These are phyloP conservation scores for Heimioporus sp. DNA, from an alignment of 768 basidiomycete species.

Conservation along the genomic window DNA sequence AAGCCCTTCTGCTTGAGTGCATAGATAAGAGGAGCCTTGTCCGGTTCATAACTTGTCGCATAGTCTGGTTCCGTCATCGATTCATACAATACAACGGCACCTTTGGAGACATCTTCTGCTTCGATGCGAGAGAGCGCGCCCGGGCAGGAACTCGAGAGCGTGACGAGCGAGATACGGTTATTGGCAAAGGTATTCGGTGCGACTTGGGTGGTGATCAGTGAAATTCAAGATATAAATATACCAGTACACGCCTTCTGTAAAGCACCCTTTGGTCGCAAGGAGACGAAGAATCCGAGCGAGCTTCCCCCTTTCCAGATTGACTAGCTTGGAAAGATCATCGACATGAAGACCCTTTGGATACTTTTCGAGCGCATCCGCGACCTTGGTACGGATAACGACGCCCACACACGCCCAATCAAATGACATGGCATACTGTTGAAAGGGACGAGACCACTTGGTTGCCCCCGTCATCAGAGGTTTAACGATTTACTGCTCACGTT, in stretches of 20 bases:
- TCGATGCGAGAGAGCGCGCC: conserved; percentile 9
- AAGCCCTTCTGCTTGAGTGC: conserved; percentile 15
- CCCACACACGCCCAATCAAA: conserved; percentile 28
- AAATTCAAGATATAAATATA: background rate
- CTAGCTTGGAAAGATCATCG: conserved; percentile 22
- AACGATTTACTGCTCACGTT: conserved; percentile 13
- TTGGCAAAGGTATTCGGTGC: conserved; percentile 29
- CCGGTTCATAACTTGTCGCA: conserved; percentile 21
- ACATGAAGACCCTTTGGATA: conserved; percentile 29
- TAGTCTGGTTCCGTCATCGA: conserved; percentile 24
- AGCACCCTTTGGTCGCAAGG: conserved; percentile 30
- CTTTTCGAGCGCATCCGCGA: conserved; percentile 26
- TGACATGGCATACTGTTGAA: conserved; percentile 12
- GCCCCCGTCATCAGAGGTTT: background rate
- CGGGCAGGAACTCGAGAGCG: conserved; percentile 11
- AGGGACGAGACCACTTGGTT: background rate
- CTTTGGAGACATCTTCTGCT: conserved; percentile 10
- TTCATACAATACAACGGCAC: conserved; percentile 21
- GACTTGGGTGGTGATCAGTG: conserved; percentile 11
- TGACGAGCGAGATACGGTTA: conserved; percentile 32
- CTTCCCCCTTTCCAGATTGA: conserved; percentile 26
- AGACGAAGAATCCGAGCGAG: conserved; percentile 29
- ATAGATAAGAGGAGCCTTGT: conserved; percentile 21
- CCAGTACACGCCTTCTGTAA: conserved; percentile 24
- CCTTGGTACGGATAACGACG: conserved; percentile 21